Evolutionary conservation across 2,329 filamentous ascomycete species (phyloP).

Genomic region (Chrysosporium keratinophilum): DNA sequence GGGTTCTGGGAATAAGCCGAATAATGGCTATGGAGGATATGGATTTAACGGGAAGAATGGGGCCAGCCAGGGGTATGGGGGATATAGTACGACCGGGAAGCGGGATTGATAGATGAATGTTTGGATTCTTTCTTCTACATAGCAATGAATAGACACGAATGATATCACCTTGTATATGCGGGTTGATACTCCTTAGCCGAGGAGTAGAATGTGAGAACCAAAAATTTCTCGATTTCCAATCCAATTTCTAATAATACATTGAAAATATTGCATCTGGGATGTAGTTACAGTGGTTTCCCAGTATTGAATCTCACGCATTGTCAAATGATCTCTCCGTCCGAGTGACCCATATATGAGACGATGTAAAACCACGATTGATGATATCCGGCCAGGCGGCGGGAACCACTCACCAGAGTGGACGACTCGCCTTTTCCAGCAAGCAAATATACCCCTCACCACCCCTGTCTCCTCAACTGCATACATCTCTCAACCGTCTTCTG

Average conservation of each 20-base stretch:
- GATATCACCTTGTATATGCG: not conserved
- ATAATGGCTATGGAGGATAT: constrained; percentile 47
- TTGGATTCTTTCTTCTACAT: not conserved
- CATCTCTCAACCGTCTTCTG: constrained; percentile 34
- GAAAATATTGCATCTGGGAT: not conserved
- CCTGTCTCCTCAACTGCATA: constrained; percentile 37
- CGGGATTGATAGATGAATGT: constrained; percentile 27
- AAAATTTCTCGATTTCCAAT: too few relatives aligned
- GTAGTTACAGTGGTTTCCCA: too few relatives aligned
- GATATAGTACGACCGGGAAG: constrained; percentile 33
- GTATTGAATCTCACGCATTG: too few relatives aligned
- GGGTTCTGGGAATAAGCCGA: constrained; percentile 43
- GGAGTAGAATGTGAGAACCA: not conserved
- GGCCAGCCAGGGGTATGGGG: constrained; percentile 19
- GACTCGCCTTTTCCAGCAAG: not conserved
- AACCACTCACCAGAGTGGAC: too few relatives aligned
- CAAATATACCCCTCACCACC: constrained; percentile 29
- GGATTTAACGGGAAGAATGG: constrained; percentile 31
- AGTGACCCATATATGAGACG: too few relatives aligned
- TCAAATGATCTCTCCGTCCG: too few relatives aligned
- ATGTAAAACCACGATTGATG: too few relatives aligned
- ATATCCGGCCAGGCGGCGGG: too few relatives aligned
- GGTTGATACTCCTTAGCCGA: not conserved
- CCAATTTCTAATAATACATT: not conserved
- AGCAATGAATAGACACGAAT: constrained; percentile 6